Percentiles rank a stretch among this genome's conserved stretches.
phyloP scores from a whole-genome alignment of 805 yeast genomes.

The Candida sithepensis region DNA sequence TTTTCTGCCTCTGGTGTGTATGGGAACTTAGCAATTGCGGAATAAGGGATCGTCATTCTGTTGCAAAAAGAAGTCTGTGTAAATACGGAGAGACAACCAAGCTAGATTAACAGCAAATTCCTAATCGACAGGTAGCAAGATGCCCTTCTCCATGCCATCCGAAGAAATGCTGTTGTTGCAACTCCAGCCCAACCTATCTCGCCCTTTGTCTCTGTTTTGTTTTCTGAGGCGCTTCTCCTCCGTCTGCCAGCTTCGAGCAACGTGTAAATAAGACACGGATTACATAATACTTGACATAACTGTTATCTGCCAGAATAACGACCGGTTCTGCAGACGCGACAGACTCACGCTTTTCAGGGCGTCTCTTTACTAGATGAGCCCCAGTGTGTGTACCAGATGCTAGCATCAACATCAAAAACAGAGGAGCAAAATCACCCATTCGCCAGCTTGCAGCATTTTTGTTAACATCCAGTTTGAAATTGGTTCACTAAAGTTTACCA shows the following conservation, averaged over 20 bases:
- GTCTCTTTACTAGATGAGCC: not conserved
- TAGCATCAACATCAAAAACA: too few relatives aligned
- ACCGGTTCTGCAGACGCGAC: not conserved
- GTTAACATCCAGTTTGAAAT: too few relatives aligned
- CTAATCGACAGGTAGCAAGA: not conserved
- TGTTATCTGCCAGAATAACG: not conserved
- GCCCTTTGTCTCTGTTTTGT: not conserved
- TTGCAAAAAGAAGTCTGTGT: not conserved
- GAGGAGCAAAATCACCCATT: too few relatives aligned
- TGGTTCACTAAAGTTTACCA: too few relatives aligned
- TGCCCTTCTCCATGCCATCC: not conserved
- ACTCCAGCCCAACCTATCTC: not conserved
- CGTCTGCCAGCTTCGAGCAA: not conserved
- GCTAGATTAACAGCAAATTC: not conserved
- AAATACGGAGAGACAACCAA: not conserved
- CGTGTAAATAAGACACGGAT: not conserved
- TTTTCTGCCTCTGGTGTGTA: slow-evolving; percentile 40
- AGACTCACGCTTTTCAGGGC: not conserved
- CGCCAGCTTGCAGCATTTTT: too few relatives aligned
- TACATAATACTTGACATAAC: not conserved
- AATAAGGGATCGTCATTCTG: slow-evolving; percentile 25
- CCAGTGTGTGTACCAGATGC: too few relatives aligned
- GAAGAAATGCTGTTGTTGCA: not conserved
- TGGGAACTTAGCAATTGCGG: slow-evolving; percentile 29
- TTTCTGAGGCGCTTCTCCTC: not conserved